Evolutionary conservation across 2,329 filamentous ascomycete genomes (phyloP), one percentile per base, ranked within the genome.

Genomic region (Zelopaecilomyces penicillatus): DNA sequence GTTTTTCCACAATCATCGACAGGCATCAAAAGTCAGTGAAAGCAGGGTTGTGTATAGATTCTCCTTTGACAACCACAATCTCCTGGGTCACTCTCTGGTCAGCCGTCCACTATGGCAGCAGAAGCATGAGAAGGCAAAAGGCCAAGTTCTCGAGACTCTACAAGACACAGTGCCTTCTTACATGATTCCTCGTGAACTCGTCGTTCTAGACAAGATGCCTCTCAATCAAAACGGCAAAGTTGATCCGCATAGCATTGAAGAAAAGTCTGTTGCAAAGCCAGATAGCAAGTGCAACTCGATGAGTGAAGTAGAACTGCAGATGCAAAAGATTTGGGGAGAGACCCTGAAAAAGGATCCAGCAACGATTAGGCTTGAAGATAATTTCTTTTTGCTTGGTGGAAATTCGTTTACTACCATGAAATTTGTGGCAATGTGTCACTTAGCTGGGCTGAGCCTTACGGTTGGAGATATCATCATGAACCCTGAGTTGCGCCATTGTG

Each of bases 1-100:
- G 33, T 62, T 3, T 62, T 62, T 41, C 59, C 19, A 68, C 67
- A 32, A 63, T 66, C 37, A 56, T n/a, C n/a, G n/a, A n/a, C 19
- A 19, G 19, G 19, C 19, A 54, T 12, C 57, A 6, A 4, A 10
- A 5, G 9, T 29, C n/a, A 31, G n/a, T 6, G 11, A 37, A 0
- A 30, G 4, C 5, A 45, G 54, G 8, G 42, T 41, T 4, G 2
- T 57, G 8, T 56, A 57, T 46, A 34, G 39, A 4, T 61, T 61
- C 37, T 56, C 55, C 1, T 49, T 38, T 5, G 56, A 55, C 19
- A 11, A 54, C 6, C 28, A 43, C 4, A 31, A 12, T 19, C 46
- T 43, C 5, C 39, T 40, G 5, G 11, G 9, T 5, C 6, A 30
- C 7, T 11, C 31, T 1, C 45, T 57, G 1, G 47, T 39, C 35